Conservation (phyloP, 805 yeast genomes). For the Yamadazyma nakazawae region DNA sequence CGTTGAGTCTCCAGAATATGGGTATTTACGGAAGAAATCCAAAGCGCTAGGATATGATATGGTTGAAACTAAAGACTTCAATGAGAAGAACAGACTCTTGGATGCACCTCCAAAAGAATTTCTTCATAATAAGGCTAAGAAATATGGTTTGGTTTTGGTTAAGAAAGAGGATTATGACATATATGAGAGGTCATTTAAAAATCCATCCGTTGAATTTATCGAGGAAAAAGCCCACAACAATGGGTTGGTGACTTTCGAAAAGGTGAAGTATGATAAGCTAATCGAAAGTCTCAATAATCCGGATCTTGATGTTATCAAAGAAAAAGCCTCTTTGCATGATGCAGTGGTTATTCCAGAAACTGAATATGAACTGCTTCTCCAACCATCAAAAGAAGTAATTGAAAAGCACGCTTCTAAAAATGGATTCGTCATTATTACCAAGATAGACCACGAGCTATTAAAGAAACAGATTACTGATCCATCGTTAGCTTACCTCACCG, state of each 20-base stretch:
- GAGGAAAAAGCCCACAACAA: slow-evolving; percentile 8
- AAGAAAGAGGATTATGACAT: neutral
- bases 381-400: slow-evolving; percentile 17
- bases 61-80: slow-evolving; percentile 3
- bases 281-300: slow-evolving; percentile 4
- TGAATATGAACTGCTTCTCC: slow-evolving; percentile 9
- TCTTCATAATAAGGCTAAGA: slow-evolving; percentile 22
- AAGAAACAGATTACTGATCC: slow-evolving; percentile 16
- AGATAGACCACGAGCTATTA: slow-evolving; percentile 6
- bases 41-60: slow-evolving; percentile 11
- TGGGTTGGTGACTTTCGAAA: slow-evolving; percentile 11
- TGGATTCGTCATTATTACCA: slow-evolving; percentile 7
- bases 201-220: slow-evolving; percentile 19
- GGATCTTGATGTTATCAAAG: slow-evolving; percentile 16
- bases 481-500: slow-evolving; percentile 20
- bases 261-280: slow-evolving; percentile 4
- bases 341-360: slow-evolving; percentile 14
- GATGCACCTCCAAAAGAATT: slow-evolving; percentile 20
- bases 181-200: neutral
- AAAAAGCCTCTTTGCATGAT: slow-evolving; percentile 15
- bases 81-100: neutral
- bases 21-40: slow-evolving; percentile 11
- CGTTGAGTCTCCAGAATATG: slow-evolving; percentile 13
- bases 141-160: slow-evolving; percentile 9
- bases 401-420: slow-evolving; percentile 12